These are phyloP conservation scores for Calonectria pseudoreteaudii DNA, from an alignment of 2,329 filamentous ascomycete species.

Conservation along the genomic window DNA sequence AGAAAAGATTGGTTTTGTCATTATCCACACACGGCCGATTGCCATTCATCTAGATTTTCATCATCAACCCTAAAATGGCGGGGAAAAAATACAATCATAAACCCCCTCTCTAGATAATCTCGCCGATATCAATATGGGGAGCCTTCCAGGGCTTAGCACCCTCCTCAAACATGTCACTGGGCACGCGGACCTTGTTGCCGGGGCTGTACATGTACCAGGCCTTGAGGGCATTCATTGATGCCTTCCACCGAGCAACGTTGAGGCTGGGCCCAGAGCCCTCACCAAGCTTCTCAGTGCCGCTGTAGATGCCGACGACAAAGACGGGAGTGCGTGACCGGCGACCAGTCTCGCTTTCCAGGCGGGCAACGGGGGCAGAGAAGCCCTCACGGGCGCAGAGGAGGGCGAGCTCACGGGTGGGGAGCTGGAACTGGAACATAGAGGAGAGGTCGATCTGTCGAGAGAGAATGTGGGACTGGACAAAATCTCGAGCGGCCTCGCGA, in stretches of 20 bases:
- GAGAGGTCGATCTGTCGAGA: slow-evolving; percentile 82
- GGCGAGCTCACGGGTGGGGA: slow-evolving; percentile 85
- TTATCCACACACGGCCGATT: slow-evolving; percentile 41
- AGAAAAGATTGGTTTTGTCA: slow-evolving; percentile 38
- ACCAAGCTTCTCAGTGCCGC: slow-evolving; percentile 89
- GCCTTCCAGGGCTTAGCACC: slow-evolving; percentile 74
- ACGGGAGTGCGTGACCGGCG: slow-evolving; percentile 87
- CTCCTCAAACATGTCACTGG: slow-evolving; percentile 75
- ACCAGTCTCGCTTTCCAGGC: slow-evolving; percentile 91
- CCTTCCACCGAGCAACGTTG: slow-evolving; percentile 80
- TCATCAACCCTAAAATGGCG: slow-evolving; percentile 21
- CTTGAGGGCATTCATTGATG: slow-evolving; percentile 88
- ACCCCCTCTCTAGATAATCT: slow-evolving; percentile 65
- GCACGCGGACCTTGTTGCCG: slow-evolving; percentile 70
- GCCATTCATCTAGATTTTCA: slow-evolving; percentile 30
- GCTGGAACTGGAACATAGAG: slow-evolving; percentile 84
- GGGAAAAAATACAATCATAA: slow-evolving; percentile 33
- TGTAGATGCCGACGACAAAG: slow-evolving; percentile 94
- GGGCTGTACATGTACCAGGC: slow-evolving; percentile 97
- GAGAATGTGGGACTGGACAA: slow-evolving; percentile 87
- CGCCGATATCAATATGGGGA: slow-evolving; percentile 76
- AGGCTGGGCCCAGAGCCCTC: slow-evolving; percentile 87
- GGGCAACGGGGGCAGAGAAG: slow-evolving; percentile 87
- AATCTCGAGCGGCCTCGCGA: slow-evolving; percentile 80
- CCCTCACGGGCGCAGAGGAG: slow-evolving; percentile 88